A percentile compares a stretch with the other conserved stretches of the same genome.
Conservation (phyloP, 108 stramenopile species). For the Aurantiochytrium sp. region DNA sequence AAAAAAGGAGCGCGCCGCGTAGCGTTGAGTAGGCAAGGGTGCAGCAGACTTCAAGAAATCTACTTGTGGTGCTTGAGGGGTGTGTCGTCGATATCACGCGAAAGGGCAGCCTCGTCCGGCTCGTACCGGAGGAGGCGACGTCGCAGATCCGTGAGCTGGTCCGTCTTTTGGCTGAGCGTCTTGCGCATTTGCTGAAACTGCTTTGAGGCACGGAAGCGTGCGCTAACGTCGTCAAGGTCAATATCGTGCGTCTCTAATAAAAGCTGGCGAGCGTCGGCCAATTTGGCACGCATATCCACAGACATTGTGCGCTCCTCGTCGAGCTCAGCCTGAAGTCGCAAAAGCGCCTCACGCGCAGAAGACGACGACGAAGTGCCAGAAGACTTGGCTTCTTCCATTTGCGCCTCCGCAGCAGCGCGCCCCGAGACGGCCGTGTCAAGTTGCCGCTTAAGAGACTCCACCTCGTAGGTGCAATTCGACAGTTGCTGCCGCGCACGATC, state of each 20-base stretch:
- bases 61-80: background rate
- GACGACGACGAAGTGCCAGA: background rate
- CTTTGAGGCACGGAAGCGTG: background rate
- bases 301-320: background rate
- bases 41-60: no score
- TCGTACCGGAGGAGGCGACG: background rate
- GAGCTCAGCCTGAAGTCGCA: background rate
- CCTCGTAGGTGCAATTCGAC: background rate
- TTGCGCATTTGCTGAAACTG: constrained; percentile 4
- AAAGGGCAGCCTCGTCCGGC: background rate
- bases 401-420: background rate
- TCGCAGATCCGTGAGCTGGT: background rate
- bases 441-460: background rate
- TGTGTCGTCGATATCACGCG: background rate
- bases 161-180: constrained; percentile 11
- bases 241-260: background rate
- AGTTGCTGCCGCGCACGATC: background rate
- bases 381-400: background rate
- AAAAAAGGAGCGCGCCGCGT: no score
- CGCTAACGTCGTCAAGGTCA: background rate
- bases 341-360: background rate
- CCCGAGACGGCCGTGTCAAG: background rate
- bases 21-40: no score
- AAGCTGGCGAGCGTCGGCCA: background rate
- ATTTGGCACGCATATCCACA: background rate